Evolutionary conservation across 176 grass and related monocot genomes (phyloP).

Genomic region (Zea mays): DNA sequence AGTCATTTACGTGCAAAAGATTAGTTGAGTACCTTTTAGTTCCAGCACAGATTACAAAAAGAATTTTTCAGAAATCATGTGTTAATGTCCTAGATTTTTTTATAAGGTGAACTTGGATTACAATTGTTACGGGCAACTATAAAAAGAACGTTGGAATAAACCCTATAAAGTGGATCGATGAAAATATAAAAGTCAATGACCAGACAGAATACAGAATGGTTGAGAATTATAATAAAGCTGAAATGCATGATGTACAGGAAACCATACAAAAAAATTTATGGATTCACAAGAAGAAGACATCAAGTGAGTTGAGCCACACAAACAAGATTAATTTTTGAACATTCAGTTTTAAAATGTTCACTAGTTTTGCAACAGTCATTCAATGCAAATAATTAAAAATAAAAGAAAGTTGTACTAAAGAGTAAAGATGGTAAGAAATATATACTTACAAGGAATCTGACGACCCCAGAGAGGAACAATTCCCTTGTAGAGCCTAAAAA

Average conservation of each 20-base stretch:
- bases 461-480: conserved; percentile 87
- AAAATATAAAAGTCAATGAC: neutral
- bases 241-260: neutral
- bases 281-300: neutral
- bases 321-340: neutral
- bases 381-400: neutral
- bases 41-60: neutral
- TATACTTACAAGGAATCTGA: conserved; percentile 81
- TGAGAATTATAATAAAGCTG: neutral
- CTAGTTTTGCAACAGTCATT: neutral
- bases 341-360: neutral
- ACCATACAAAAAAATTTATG: neutral
- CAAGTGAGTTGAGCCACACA: neutral
- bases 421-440: neutral
- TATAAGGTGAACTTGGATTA: neutral
- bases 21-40: neutral
- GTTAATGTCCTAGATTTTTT: neutral
- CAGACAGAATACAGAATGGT: conserved; percentile 1
- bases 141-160: neutral
- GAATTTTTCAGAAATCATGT: neutral
- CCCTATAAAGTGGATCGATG: neutral
- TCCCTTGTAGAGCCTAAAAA: conserved; percentile 82
- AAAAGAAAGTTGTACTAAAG: neutral
- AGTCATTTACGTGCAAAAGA: conserved; percentile 14
- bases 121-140: too few species aligned